Conservation (phyloP, 2,329 filamentous ascomycete genomes). For the Grosmannia penicillata region DNA sequence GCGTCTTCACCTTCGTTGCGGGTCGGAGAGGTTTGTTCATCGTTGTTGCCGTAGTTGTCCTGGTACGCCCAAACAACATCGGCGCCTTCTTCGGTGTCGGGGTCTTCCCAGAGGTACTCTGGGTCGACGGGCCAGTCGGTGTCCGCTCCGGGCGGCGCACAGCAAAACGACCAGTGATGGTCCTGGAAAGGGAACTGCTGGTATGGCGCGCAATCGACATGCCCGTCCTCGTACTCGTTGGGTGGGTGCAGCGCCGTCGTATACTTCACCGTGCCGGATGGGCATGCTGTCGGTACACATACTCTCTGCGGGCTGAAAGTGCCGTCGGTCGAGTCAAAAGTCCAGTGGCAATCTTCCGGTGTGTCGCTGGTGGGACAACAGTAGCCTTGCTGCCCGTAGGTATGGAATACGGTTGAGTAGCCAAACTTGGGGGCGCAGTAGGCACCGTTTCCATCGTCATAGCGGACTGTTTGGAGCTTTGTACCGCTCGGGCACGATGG, state of each 20-base stretch:
- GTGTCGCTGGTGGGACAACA: not conserved
- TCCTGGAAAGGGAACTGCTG: not conserved
- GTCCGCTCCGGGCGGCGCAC: not conserved
- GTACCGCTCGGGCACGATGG: no score
- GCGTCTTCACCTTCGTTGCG: not conserved
- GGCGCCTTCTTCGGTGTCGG: not conserved
- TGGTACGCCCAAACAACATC: not conserved
- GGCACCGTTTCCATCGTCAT: not conserved
- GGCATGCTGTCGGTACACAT: not conserved
- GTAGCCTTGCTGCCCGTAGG: no score
- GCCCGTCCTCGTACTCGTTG: not conserved
- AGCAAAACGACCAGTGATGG: not conserved
- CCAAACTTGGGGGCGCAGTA: not conserved
- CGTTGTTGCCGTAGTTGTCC: not conserved
- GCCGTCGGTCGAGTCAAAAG: not conserved
- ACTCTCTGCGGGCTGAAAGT: not conserved
- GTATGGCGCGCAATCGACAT: not conserved
- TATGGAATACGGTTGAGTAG: not conserved
- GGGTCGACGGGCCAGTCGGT: not conserved
- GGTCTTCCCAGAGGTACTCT: not conserved
- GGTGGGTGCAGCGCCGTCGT: not conserved
- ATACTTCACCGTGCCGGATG: not conserved
- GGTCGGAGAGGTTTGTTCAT: no score
- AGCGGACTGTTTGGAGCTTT: no score
- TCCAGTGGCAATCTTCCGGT: not conserved